Base-by-base conservation (phyloP, 2,329 filamentous ascomycete species). In the Scedosporium apiospermum region DNA sequence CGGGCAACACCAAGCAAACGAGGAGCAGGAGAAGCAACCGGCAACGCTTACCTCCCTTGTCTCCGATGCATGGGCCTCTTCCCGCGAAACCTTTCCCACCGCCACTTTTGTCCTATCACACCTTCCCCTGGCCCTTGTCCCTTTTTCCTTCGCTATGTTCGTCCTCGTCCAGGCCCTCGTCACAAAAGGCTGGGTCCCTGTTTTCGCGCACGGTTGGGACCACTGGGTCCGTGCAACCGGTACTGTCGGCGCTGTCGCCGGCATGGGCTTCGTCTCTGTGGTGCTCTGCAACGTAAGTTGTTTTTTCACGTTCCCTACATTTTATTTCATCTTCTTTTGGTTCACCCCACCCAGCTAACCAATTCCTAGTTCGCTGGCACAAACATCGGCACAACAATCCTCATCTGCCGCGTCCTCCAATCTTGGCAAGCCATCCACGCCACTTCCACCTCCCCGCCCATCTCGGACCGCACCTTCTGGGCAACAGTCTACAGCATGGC, bases 401-500 rank as follows among this genome's bases (percentile, higher is more conserved):
- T 91, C 0, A 77, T 91, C 1, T 89, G 82, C 7, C 85, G 88
- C 3, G 81, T 90, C 6, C 82, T 91, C 10, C 88, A 91, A 69
- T 76, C 82, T 0, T 91, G 88, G 88, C 76, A 83, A 65, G 68
- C 75, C 1, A 88, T 91, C 49, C 84, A 88, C 66, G 62, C 69
- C 0, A 64, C 34, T 2, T 38, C 66, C 0, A 80, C 77, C 46
- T 72, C 73, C 0, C 73, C 71, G 1, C 71, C 78, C 0, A 88
- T 91, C 59, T 81, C 76, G 12, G 75, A 90, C 53, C 80, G 88
- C 3, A 88, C 82, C 0, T 90, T 90, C 69, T 90, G 87, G 88
- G 88, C 82, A 0, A 88, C 88, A 0, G 83, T 91, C 0, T 91
- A 91, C 71, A 83, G 82, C 71, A 89, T 91, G 86, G 88, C 88